Evolutionary conservation across 805 yeast genomes (phyloP).

Genomic region (Ogataea pilisensis): DNA sequence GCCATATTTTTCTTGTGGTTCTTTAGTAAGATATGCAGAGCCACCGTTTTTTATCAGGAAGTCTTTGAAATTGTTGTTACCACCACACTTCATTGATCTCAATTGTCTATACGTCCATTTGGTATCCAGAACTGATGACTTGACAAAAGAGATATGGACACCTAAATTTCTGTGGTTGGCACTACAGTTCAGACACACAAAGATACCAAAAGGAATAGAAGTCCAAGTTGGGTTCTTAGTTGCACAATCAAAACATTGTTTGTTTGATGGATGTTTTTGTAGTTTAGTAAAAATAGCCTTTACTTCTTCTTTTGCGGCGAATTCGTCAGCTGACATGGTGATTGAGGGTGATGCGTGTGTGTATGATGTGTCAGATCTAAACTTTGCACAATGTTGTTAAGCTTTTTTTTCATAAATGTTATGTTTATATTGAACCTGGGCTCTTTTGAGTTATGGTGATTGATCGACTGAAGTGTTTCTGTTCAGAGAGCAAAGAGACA

Average conservation of each 20-base stretch:
- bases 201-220: constrained; percentile 91
- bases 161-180: constrained; percentile 95
- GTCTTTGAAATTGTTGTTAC: constrained; percentile 82
- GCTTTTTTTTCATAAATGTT: too few relatives aligned
- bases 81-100: constrained; percentile 91
- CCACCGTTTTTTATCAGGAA: constrained; percentile 86
- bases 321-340: constrained; percentile 27
- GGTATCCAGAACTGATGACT: constrained; percentile 78
- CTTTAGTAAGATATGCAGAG: constrained; percentile 58
- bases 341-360: constrained; percentile 4
- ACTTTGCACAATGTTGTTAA: too few relatives aligned
- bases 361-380: too few relatives aligned
- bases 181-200: constrained; percentile 90
- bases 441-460: too few relatives aligned
- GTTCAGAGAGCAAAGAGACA: too few relatives aligned
- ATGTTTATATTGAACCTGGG: too few relatives aligned
- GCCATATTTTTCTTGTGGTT: constrained; percentile 75
- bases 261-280: constrained; percentile 67
- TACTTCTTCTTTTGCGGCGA: constrained; percentile 69
- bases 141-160: constrained; percentile 92
- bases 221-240: constrained; percentile 98
- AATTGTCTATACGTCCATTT: constrained; percentile 91
- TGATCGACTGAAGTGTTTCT: too few relatives aligned
- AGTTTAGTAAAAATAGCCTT: constrained; percentile 59
- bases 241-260: constrained; percentile 86